Evolutionary conservation across 2,329 filamentous ascomycete genomes (phyloP).

Genomic region (Trichoderma koningiopsis): DNA sequence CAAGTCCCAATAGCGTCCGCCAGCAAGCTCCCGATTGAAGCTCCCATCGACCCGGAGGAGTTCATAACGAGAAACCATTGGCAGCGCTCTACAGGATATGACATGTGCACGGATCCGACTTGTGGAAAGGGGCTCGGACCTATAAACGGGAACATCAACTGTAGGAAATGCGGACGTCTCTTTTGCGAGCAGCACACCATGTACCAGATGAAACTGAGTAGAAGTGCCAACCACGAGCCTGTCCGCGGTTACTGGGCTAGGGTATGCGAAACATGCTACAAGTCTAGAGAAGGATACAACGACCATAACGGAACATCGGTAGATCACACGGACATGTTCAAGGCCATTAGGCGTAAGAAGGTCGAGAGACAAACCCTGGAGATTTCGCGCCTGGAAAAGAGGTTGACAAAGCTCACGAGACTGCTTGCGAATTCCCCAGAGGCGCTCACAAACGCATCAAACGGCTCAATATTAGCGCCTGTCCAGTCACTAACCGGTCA

Average conservation of each 20-base stretch:
- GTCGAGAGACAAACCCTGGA: conserved; percentile 87
- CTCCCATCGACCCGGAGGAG: conserved; percentile 76
- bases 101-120: conserved; percentile 82
- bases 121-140: conserved; percentile 80
- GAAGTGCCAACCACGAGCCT: conserved; percentile 86
- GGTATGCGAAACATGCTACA: conserved; percentile 99
- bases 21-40: conserved; percentile 46
- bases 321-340: conserved; percentile 74
- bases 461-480: conserved; percentile 60
- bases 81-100: conserved; percentile 74
- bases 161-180: conserved; percentile 85
- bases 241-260: conserved; percentile 89
- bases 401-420: conserved; percentile 85
- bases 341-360: conserved; percentile 68
- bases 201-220: conserved; percentile 98
- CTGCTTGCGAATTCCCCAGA: conserved; percentile 75
- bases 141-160: conserved; percentile 85
- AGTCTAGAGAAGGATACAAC: conserved; percentile 93
- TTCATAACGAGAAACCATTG: conserved; percentile 86
- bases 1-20: conserved; percentile 37
- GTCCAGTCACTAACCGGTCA: conserved; percentile 65
- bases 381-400: conserved; percentile 85
- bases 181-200: conserved; percentile 99
- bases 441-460: conserved; percentile 53
- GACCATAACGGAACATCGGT: conserved; percentile 74